Evolutionary conservation across 2,329 filamentous ascomycete genomes (phyloP), one percentile per base, ranked within the genome.

Genomic region (Sporothrix brunneoviolacea): DNA sequence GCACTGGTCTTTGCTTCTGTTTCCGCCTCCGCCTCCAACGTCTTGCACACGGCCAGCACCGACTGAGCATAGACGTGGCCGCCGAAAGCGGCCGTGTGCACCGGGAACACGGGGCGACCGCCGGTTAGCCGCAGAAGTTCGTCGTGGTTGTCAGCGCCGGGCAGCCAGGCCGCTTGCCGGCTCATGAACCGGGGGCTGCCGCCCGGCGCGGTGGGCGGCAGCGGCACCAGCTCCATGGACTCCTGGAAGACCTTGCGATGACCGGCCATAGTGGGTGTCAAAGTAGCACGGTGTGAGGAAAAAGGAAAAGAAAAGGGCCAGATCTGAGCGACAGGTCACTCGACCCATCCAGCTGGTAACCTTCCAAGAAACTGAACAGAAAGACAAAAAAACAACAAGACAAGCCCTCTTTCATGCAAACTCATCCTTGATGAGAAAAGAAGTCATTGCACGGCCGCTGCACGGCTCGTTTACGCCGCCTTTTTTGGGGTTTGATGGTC

Each of bases 21-120:
- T 15, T 15, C 32, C 15, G 32, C 32, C 32, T 35, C 32, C n/a
- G 35, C 63, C 8, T 57, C 59, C 41, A 69, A 61, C 0, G 62
- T 61, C 27, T 61, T 60, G 22, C 63, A 68, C 8, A 66, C 69
- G 1, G 68, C 70, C 49, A 69, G 55, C 4, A 63, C 67, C 4
- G 67, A 60, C 55, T 74, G 72, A 4, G 64, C 64, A 51, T 71
- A 73, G 8, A 73, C 70, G 56, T 72, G 68, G 1, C 70, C 72
- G 19, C 72, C 72, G 55, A 64, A 75, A 2, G 68, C 64, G 2
- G 59, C 58, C 6, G 36, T 49, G 18, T 60, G 57, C 3, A 36
- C 45, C 1, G 48, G 48, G 13, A 59, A 30, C 1, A 47, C 46
- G 19, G 40, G 19, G 15, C 33, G 38, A 3, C n/a, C 24, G 15